Evolutionary conservation across 202 grass and related monocot genomes (phyloP).

Genomic region (Digitaria exilis): DNA sequence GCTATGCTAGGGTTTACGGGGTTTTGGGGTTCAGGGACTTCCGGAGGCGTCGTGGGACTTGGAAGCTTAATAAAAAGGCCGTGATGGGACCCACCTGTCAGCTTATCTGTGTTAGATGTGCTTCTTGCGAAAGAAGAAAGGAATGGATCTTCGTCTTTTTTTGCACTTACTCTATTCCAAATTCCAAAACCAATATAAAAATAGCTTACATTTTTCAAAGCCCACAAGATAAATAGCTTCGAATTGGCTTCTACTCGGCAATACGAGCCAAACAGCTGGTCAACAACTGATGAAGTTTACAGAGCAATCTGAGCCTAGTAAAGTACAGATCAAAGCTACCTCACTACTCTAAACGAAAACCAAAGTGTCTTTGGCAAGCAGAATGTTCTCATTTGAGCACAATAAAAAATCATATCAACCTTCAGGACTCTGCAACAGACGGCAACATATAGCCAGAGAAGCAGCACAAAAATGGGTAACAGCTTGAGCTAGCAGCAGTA

Average conservation of each 20-base stretch:
- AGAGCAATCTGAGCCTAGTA: neutral
- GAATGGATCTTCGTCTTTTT: neutral
- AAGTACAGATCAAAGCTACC: neutral
- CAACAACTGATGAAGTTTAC: neutral
- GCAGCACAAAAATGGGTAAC: neutral
- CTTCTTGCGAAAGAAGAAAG: slow-evolving; percentile 25
- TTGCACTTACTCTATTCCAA: neutral
- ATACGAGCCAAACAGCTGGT: neutral
- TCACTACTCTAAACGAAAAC: neutral
- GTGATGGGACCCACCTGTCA: slow-evolving; percentile 1
- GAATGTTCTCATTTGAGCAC: neutral
- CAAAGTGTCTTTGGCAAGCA: neutral
- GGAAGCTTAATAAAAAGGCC: neutral
- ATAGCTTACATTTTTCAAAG: neutral
- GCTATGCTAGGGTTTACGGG: slow-evolving; percentile 47
- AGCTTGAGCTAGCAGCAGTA: neutral
- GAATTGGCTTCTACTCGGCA: neutral
- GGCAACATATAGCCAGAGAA: neutral
- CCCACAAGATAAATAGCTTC: neutral
- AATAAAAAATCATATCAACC: neutral
- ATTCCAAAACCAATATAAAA: neutral
- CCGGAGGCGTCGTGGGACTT: neutral
- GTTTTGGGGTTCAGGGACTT: neutral
- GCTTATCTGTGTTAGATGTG: neutral
- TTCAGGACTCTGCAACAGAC: neutral